phyloP scores from a whole-genome alignment of 2,329 filamentous ascomycete genomes.

The Graphilbum fragrans region DNA sequence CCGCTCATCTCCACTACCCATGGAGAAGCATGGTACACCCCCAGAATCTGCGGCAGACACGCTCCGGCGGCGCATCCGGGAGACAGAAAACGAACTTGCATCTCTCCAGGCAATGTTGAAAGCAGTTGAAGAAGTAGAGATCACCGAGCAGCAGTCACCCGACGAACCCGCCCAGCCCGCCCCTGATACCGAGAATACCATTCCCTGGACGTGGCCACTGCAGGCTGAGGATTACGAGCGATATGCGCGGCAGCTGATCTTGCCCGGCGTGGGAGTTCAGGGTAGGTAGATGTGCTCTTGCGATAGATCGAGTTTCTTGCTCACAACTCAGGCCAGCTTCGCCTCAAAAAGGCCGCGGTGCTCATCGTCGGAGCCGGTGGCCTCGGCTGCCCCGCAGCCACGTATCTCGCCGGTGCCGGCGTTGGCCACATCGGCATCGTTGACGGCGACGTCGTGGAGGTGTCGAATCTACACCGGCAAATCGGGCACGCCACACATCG shows the following conservation, averaged over 20 bases:
- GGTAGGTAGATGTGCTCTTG: slow-evolving; percentile 32
- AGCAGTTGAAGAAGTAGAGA: slow-evolving; percentile 20
- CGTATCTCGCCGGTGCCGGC: slow-evolving; percentile 86
- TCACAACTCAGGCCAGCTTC: slow-evolving; percentile 52
- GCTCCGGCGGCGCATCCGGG: slow-evolving; percentile 34
- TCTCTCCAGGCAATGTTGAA: slow-evolving; percentile 32
- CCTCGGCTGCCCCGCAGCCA: slow-evolving; percentile 79
- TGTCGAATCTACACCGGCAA: slow-evolving; percentile 87
- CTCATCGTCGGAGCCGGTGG: slow-evolving; percentile 82
- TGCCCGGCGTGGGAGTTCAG: slow-evolving; percentile 66
- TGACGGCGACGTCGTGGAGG: slow-evolving; percentile 79
- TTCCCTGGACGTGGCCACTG: slow-evolving; percentile 56
- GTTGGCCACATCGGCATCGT: slow-evolving; percentile 73
- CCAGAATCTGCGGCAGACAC: slow-evolving; percentile 13
- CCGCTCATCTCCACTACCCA: no score
- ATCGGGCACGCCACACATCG: slow-evolving; percentile 63
- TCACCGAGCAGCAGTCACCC: neutral
- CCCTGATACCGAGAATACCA: no score
- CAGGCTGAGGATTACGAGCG: slow-evolving; percentile 63
- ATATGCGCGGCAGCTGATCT: slow-evolving; percentile 85
- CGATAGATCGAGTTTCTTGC: neutral
- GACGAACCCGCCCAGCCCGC: no score
- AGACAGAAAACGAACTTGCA: slow-evolving; percentile 34
- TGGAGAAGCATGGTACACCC: no score
- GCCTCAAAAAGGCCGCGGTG: slow-evolving; percentile 56